These are phyloP conservation scores for Nigrograna mackinnonii DNA, from an alignment of 2,329 filamentous ascomycete genomes.

Conservation along the genomic window DNA sequence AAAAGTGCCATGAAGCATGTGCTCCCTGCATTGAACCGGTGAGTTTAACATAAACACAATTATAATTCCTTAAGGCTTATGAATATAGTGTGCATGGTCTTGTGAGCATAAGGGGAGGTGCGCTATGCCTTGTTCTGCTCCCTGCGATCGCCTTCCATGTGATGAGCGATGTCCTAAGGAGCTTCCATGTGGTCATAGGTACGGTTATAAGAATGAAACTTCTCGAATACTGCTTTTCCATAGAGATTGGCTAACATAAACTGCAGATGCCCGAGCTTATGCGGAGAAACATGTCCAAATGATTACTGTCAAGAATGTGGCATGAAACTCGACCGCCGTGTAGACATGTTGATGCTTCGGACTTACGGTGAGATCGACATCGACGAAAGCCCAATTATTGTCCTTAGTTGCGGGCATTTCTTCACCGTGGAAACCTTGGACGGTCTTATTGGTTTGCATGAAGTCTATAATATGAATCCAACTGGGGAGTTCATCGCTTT, in stretches of 20 bases:
- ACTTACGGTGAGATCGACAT: slow-evolving; percentile 63
- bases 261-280: slow-evolving; percentile 58
- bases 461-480: slow-evolving; percentile 51
- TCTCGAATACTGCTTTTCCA: neutral
- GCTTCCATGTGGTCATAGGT: slow-evolving; percentile 65
- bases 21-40: slow-evolving; percentile 59
- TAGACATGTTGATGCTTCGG: slow-evolving; percentile 61
- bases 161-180: slow-evolving; percentile 58
- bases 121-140: slow-evolving; percentile 65
- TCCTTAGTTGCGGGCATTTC: slow-evolving; percentile 67
- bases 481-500: slow-evolving; percentile 25
- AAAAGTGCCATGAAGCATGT: slow-evolving; percentile 63
- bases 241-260: too few relatives aligned
- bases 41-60: slow-evolving; percentile 57
- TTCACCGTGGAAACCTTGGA: slow-evolving; percentile 65
- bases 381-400: slow-evolving; percentile 63
- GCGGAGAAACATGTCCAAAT: slow-evolving; percentile 65
- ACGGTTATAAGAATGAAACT: slow-evolving; percentile 57
- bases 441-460: slow-evolving; percentile 58
- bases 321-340: slow-evolving; percentile 49
- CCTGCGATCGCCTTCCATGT: slow-evolving; percentile 70
- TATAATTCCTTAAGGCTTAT: too few relatives aligned
- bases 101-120: slow-evolving; percentile 26
- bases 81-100: slow-evolving; percentile 31
- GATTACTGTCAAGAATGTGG: slow-evolving; percentile 63